Base-by-base conservation (phyloP, 2,329 filamentous ascomycete species). In the Aspergillus persii region DNA sequence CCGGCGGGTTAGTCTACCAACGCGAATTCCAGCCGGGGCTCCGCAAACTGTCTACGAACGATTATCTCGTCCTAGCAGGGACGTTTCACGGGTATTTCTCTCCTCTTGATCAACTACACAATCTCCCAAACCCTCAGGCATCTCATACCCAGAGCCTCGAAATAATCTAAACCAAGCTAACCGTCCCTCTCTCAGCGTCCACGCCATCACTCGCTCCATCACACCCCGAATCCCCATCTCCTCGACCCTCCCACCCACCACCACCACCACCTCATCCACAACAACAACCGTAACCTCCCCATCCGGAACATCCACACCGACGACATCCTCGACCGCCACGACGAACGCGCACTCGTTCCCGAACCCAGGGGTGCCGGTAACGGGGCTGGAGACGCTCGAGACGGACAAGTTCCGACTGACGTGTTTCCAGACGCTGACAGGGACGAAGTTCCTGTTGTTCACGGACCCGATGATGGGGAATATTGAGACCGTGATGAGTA, bases 1-100 rank as follows among this genome's bases (percentile, higher is more conserved):
- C 95, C 65, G 95, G 93, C 61, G 95, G 95, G 69, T 85, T 99
- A 56, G 89, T 99, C 77, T 99, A 96, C 83, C 94, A 98, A 79
- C 91, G 92, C 69, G 91, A 92, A 72, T 98, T 99, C 76, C 88
- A 93, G 70, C 87, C 94, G 48, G 90, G 87, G 61, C 85, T 99
- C 60, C 90, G 91, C 75, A 92, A 94, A 74, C 88, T 99, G 68
- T 91, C 86, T 67, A 94, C 91, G 68, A 99, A 99, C 75, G 95
- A 99, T 82, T 96, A 96, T 73, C 89, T 99, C 33, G 94, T 98
- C 67, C 86, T 99, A 30, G 95, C 95, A 6, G 95, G 95, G 59
- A 99, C 95, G 56, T 99, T 99, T 76, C 95, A 99, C 74, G 95
- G 92, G 91, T 93, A 80, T 63, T 78, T 29, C 46, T 31, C 47